Conservation (phyloP, 2,329 filamentous ascomycete species). For the Colletotrichum trifolii region DNA sequence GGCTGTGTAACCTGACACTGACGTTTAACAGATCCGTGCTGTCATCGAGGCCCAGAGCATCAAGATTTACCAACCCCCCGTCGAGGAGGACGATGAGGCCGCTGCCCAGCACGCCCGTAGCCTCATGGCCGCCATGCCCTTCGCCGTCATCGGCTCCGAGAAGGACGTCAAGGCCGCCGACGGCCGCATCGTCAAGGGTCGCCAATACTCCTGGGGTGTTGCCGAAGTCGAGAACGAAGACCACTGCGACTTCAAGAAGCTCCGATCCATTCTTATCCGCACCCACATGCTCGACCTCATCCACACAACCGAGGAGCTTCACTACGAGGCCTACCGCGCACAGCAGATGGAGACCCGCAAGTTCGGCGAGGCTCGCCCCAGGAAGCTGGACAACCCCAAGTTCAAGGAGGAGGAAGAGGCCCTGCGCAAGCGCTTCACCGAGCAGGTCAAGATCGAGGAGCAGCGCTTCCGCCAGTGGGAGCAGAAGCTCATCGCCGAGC, state of each 20-base stretch:
- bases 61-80: slow-evolving; percentile 98
- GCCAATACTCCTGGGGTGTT: slow-evolving; percentile 99
- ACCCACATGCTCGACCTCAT: slow-evolving; percentile 99
- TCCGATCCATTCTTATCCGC: slow-evolving; percentile 97
- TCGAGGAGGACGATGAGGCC: slow-evolving; percentile 98
- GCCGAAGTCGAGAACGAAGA: slow-evolving; percentile 99
- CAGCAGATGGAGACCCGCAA: slow-evolving; percentile 99
- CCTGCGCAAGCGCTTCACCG: slow-evolving; percentile 97
- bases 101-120: slow-evolving; percentile 94
- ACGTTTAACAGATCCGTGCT: slow-evolving; percentile 78
- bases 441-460: slow-evolving; percentile 99
- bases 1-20: slow-evolving; percentile 6
- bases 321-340: slow-evolving; percentile 99
- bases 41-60: slow-evolving; percentile 99
- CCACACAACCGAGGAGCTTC: slow-evolving; percentile 98
- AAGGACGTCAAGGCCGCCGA: slow-evolving; percentile 98
- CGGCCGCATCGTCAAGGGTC: slow-evolving; percentile 96
- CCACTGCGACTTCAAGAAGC: slow-evolving; percentile 99
- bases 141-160: slow-evolving; percentile 98
- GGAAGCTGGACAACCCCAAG: slow-evolving; percentile 99
- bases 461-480: slow-evolving; percentile 99
- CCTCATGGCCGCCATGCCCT: slow-evolving; percentile 97
- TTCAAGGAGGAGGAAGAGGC: slow-evolving; percentile 99
- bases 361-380: slow-evolving; percentile 95
- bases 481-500: slow-evolving; percentile 99